Base-by-base conservation (phyloP, 208 protist genomes). In the Trypanosoma platydactyli region DNA sequence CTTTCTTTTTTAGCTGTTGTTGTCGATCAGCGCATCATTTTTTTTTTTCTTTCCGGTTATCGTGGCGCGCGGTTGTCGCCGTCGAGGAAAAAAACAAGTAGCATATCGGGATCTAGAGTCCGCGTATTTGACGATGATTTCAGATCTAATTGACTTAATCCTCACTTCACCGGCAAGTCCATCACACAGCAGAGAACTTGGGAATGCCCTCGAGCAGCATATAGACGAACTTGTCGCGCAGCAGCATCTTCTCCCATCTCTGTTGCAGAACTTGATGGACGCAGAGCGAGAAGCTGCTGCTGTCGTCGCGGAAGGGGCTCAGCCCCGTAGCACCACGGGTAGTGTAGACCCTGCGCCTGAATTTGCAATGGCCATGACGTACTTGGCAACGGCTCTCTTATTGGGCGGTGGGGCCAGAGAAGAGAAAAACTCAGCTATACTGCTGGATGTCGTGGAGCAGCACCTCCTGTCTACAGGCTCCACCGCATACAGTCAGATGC, bases 291-390 rank as follows among this genome's bases (percentile, higher is more conserved):
- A 57, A 1, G 48, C 56, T 20, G 62, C 29, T 38, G 49, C 12
- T 24, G 35, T 30, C 13, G 46, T 22, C 48, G 49, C 25, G 18
- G 29, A 16, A 20, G 25, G 3, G 30, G 27, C 29, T 11, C 12
- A 9, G 3, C 24, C 4, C 1, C 12, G 1, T 24, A 24, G 25
- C 16, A 25, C 24, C 4, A 15, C 20, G 5, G 22, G 11, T 5
- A n/a, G 35, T 3, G 29, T n/a, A 25, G n/a, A 11, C 1, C 24
- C 57, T 27, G 24, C 25, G n/a, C 25, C 38, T 42, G 38, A 52
- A 18, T 55, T 50, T 33, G 42, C 69, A 24, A 48, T 75, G 61
- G 69, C 61, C 16, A 49, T 75, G 46, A 68, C 61, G 22, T 75
- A 69, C 38, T 33, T 75, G 15, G 29, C 54, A n/a, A 22, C 55